Conservation (phyloP, 2,329 filamentous ascomycete species). For the Sphaerulina musiva region DNA sequence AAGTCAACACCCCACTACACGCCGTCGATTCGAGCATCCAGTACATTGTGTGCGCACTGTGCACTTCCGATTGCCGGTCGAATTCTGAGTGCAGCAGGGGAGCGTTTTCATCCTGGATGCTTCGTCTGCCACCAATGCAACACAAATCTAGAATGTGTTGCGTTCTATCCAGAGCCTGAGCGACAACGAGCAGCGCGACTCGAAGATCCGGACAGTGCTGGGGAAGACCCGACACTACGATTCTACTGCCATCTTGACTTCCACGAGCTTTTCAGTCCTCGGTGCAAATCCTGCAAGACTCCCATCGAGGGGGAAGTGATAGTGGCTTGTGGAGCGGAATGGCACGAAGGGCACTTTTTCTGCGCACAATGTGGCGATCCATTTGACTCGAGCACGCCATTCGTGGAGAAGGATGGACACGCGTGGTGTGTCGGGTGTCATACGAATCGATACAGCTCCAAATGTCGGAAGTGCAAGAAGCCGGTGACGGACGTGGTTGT, state of each 20-base stretch:
- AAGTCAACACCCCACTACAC: slow-evolving; percentile 41
- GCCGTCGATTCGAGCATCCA: slow-evolving; percentile 45
- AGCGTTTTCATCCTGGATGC: slow-evolving; percentile 86
- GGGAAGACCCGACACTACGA: slow-evolving; percentile 65
- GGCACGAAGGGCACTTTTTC: slow-evolving; percentile 97
- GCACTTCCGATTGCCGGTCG: slow-evolving; percentile 78
- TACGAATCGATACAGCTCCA: slow-evolving; percentile 81
- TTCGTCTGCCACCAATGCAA: slow-evolving; percentile 85
- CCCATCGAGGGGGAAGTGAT: slow-evolving; percentile 94
- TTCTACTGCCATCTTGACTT: slow-evolving; percentile 99
- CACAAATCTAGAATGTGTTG: slow-evolving; percentile 84
- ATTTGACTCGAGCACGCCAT: slow-evolving; percentile 60
- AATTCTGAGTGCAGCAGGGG: slow-evolving; percentile 74
- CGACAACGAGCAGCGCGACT: slow-evolving; percentile 59
- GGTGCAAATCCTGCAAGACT: slow-evolving; percentile 93
- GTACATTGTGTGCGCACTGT: slow-evolving; percentile 78
- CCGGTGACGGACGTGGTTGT: slow-evolving; percentile 88
- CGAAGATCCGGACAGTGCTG: slow-evolving; percentile 35
- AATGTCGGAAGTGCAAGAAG: slow-evolving; percentile 76
- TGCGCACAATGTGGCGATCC: slow-evolving; percentile 95
- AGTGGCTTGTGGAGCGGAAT: slow-evolving; percentile 87
- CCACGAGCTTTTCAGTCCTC: slow-evolving; percentile 86
- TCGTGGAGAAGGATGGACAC: slow-evolving; percentile 96
- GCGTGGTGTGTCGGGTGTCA: slow-evolving; percentile 95
- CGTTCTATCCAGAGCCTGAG: slow-evolving; percentile 90